A percentile compares a stretch with the other conserved stretches of the same genome.
These are phyloP conservation scores for Streptanthus diversifolius DNA, from an alignment of 345 rosid species.

Conservation along the genomic window DNA sequence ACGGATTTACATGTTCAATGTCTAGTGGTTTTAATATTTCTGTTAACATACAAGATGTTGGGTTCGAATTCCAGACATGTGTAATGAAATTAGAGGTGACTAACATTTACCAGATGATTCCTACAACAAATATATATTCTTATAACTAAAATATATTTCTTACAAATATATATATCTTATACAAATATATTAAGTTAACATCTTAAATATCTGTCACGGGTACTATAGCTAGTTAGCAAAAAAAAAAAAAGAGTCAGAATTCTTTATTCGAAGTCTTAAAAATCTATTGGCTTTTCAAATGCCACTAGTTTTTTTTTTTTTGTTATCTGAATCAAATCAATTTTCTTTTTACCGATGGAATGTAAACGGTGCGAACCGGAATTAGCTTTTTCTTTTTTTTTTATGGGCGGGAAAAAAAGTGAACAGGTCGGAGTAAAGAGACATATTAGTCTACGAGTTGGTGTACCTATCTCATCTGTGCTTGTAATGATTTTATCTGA, in stretches of 20 bases:
- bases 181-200: neutral
- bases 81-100: no score
- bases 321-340: neutral
- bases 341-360: neutral
- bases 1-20: neutral
- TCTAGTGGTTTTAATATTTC: no score
- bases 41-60: no score
- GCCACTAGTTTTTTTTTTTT: no score
- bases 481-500: neutral
- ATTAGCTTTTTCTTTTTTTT: neutral
- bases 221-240: neutral
- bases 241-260: no score
- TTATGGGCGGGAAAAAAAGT: neutral
- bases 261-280: no score
- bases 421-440: neutral
- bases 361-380: neutral
- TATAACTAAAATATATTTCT: no score
- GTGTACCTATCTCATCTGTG: slow-evolving; percentile 26
- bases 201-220: neutral
- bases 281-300: no score
- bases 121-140: neutral
- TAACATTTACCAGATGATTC: no score
- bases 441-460: slow-evolving; percentile 18
- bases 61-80: no score
- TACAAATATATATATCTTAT: neutral